Base-by-base conservation (phyloP, 352 stramenopile species). In the Phytophthora cactorum region DNA sequence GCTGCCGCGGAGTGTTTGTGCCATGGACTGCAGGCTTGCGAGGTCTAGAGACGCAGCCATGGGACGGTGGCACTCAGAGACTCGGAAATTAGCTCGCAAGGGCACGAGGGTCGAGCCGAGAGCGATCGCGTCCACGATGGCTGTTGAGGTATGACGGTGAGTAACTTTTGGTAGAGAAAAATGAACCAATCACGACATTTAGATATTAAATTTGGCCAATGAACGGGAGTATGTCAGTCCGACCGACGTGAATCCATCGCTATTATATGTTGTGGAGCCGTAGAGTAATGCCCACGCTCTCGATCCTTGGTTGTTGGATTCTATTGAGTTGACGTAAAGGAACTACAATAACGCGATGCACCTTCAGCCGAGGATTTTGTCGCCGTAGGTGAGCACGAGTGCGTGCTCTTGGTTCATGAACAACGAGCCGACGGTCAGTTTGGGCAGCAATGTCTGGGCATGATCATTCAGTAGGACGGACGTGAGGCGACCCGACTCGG, bases 371-470 rank as follows among this genome's bases (percentile, higher is more conserved):
- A 94, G 74, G 49, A 92, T 78, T 43, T 75, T 67, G 60, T 89
- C 73, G 28, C 82, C 84, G 67, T 94, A 92, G 1, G 81, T 92
- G 50, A 94, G 64, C 29, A 92, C 81, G 29, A 94, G 81, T 41
- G 77, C 70, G 58, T 91, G 84, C 55, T 88, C 52, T 41, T 85
- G 76, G 52, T 85, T 63, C 17, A 89, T 63, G 55, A 93, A 95
- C n/a, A 82, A 71, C 50, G 83, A 79, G 45, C 73, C 86, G 22
- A 88, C 72, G 0, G 78, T 82, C 53, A 95, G 78, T 52, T 87
- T 86, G 4, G 84, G 86, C 14, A 95, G 72, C 43, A 88, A 62
- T 5, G 67, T 68, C 39, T 84, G 81, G 11, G 83, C 84, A 9
- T 69, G 73, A 41, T 83, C 66, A 60, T 95, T 92, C 3, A 95